phyloP scores from a whole-genome alignment of 179 eudicot species.

The Beta macrorhiza region DNA sequence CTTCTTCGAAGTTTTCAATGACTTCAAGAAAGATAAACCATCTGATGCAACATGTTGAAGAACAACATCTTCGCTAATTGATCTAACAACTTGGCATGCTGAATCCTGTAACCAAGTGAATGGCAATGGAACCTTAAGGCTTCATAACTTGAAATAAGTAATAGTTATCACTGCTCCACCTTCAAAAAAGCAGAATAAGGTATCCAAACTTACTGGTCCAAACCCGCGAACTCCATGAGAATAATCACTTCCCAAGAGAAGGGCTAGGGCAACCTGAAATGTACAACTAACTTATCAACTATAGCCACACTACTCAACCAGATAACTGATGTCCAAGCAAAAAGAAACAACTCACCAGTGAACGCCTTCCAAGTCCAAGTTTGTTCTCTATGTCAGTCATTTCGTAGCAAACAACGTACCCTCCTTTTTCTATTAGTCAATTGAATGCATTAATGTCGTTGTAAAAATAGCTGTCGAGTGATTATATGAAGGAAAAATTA shows the following conservation, averaged over 20 bases:
- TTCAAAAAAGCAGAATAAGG: background rate
- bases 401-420: conserved; percentile 83
- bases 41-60: conserved; percentile 62
- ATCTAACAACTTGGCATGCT: conserved; percentile 75
- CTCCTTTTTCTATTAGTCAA: conserved; percentile 65
- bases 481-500: conserved; percentile 1
- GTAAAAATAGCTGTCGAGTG: background rate
- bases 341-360: conserved; percentile 56
- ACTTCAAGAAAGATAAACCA: conserved; percentile 56
- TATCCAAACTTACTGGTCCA: conserved; percentile 64
- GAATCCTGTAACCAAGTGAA: conserved; percentile 49
- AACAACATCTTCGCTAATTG: conserved; percentile 55
- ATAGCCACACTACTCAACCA: conserved; percentile 10
- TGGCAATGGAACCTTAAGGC: conserved; percentile 6
- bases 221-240: conserved; percentile 75
- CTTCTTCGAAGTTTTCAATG: conserved; percentile 54
- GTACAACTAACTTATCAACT: conserved; percentile 8
- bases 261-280: conserved; percentile 76
- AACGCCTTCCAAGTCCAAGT: conserved; percentile 86
- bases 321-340: background rate
- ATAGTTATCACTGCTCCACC: background rate
- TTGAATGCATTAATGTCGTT: conserved; percentile 17
- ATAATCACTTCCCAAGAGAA: conserved; percentile 93
- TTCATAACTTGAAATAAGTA: background rate
- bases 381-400: conserved; percentile 86